Percentiles rank a stretch among this genome's conserved stretches.
Evolutionary conservation across 352 stramenopile species (phyloP).

Genomic region (Pythium sukuiense): DNA sequence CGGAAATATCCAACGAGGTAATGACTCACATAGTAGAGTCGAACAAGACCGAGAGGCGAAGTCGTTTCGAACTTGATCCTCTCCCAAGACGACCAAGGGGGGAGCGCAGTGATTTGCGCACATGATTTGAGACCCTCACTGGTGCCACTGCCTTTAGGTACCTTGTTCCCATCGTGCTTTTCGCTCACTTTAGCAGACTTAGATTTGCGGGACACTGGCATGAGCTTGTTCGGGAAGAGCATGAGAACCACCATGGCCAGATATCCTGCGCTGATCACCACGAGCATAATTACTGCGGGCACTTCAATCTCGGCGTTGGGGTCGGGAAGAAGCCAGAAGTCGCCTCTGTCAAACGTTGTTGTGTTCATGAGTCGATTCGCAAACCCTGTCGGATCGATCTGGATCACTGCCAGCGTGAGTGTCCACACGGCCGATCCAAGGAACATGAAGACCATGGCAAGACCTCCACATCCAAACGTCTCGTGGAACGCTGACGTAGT

Average conservation of each 20-base stretch:
- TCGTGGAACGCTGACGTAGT: slow-evolving; percentile 30
- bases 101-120: background rate
- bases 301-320: slow-evolving; percentile 26
- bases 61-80: slow-evolving; percentile 12
- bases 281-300: slow-evolving; percentile 27
- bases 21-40: slow-evolving; percentile 16
- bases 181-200: background rate
- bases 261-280: slow-evolving; percentile 38
- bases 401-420: slow-evolving; percentile 37
- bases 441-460: slow-evolving; percentile 46
- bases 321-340: slow-evolving; percentile 47
- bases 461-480: slow-evolving; percentile 26
- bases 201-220: background rate
- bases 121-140: background rate
- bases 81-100: background rate
- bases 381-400: slow-evolving; percentile 34
- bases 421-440: slow-evolving; percentile 31
- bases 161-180: background rate
- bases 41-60: slow-evolving; percentile 11
- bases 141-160: background rate
- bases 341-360: slow-evolving; percentile 39
- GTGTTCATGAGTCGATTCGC: slow-evolving; percentile 43
- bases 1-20: no score
- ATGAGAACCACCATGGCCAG: slow-evolving; percentile 35
- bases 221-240: slow-evolving; percentile 23